These are phyloP conservation scores for Diplocarpon mali DNA, from an alignment of 2,329 filamentous ascomycete species.

Conservation along the genomic window DNA sequence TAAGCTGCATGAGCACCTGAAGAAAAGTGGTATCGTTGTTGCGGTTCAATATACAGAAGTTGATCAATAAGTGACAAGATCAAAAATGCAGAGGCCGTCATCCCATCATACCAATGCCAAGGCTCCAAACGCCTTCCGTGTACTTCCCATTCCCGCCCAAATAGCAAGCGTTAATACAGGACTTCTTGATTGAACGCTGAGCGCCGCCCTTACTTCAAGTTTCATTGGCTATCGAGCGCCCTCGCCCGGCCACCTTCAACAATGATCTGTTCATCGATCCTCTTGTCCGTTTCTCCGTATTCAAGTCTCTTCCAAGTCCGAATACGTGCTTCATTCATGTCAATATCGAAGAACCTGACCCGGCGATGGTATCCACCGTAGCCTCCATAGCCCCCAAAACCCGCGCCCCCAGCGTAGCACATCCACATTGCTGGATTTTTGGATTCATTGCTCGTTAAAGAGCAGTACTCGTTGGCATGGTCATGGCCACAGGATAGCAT, in stretches of 20 bases:
- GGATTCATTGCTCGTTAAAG: conserved; percentile 38
- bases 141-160: background rate
- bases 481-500: conserved; percentile 92
- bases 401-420: conserved; percentile 89
- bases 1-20: background rate
- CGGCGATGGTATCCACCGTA: conserved; percentile 78
- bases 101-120: conserved; percentile 1
- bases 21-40: conserved; percentile 4
- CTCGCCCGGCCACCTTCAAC: conserved; percentile 43
- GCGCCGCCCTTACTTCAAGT: background rate
- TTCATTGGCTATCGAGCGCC: background rate
- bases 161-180: background rate
- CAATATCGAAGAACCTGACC: conserved; percentile 82
- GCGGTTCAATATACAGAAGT: background rate
- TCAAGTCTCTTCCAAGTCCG: conserved; percentile 89
- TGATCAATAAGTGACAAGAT: background rate
- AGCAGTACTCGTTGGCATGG: conserved; percentile 95
- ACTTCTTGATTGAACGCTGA: background rate
- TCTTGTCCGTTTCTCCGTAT: conserved; percentile 40
- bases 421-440: conserved; percentile 74
- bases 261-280: conserved; percentile 54
- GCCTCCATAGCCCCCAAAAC: conserved; percentile 90
- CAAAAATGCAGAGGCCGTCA: background rate
- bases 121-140: conserved; percentile 1
- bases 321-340: conserved; percentile 82